Conservation (phyloP, 768 basidiomycete genomes). For the Xerocomellus chrysenteron region DNA sequence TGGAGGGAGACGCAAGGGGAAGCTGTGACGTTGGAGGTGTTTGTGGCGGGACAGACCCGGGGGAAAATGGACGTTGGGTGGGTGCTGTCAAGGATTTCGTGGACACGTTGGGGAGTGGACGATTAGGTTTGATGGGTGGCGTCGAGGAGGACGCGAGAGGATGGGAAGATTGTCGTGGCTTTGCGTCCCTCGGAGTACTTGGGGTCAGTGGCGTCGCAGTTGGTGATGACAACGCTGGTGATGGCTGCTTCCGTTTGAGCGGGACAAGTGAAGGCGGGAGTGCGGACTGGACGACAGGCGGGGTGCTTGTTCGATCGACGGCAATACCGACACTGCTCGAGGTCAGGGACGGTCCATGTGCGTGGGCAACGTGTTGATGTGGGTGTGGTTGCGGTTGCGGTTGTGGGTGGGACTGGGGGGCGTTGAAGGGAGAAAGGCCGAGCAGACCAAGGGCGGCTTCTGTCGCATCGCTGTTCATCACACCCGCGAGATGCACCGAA, state of each 20-base stretch:
- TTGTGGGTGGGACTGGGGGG: constrained; percentile 29
- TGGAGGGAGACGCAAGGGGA: constrained; percentile 19
- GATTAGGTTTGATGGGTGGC: constrained; percentile 11
- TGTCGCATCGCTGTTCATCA: constrained; percentile 55
- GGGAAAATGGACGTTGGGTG: constrained; percentile 20
- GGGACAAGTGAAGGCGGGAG: constrained; percentile 35
- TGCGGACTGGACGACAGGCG: constrained; percentile 21
- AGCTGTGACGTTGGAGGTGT: constrained; percentile 13
- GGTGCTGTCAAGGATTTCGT: constrained; percentile 17
- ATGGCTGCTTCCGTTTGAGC: constrained; percentile 41
- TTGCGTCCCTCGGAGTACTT: constrained; percentile 10
- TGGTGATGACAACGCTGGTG: constrained; percentile 17
- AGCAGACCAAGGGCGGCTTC: constrained; percentile 60
- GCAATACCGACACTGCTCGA: constrained; percentile 25
- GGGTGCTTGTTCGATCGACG: constrained; percentile 22
- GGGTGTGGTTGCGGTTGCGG: constrained; percentile 25
- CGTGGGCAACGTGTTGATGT: constrained; percentile 24
- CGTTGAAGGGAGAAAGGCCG: constrained; percentile 43
- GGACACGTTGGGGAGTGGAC: constrained; percentile 4
- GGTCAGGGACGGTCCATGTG: constrained; percentile 30
- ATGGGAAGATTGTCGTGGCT: constrained; percentile 16
- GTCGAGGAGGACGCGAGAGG: constrained; percentile 19
- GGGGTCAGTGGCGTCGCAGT: constrained; percentile 9
- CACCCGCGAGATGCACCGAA: constrained; percentile 12
- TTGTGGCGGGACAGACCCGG: constrained; percentile 13